These are phyloP conservation scores for Neurospora hispaniola DNA, from an alignment of 495 filamentous ascomycete genomes.

Conservation along the genomic window DNA sequence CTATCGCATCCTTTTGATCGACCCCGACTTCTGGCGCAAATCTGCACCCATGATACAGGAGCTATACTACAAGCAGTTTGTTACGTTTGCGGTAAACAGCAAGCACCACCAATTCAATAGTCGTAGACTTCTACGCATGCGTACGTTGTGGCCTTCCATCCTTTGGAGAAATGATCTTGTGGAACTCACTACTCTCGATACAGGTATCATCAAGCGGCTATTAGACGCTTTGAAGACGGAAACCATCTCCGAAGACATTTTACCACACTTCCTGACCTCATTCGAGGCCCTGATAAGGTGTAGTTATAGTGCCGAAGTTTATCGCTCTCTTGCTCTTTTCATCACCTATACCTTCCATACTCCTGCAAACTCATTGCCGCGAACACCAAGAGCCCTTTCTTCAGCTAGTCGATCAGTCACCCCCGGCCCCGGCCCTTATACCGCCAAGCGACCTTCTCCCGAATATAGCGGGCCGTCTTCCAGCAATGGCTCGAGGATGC, in stretches of 20 bases:
- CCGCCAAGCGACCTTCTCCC: constrained; percentile 24
- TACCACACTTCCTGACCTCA: constrained; percentile 64
- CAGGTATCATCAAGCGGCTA: constrained; percentile 82
- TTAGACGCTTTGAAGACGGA: constrained; percentile 83
- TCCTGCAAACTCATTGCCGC: constrained; percentile 35
- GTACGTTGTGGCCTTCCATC: constrained; percentile 43
- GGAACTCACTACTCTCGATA: constrained; percentile 10
- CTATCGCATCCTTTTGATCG: constrained; percentile 81
- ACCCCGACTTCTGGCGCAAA: constrained; percentile 84
- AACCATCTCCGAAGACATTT: constrained; percentile 54
- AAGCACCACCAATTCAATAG: constrained; percentile 88
- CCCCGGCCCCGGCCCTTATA: constrained; percentile 17
- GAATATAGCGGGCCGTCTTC: constrained; percentile 10
- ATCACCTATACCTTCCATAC: constrained; percentile 88
- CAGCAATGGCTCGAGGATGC: constrained; percentile 14
- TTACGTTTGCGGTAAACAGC: constrained; percentile 70
- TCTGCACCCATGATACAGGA: constrained; percentile 63
- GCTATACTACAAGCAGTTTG: constrained; percentile 86
- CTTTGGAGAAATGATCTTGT: background rate
- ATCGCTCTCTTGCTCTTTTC: constrained; percentile 81
- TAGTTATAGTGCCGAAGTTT: constrained; percentile 68
- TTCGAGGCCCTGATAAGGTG: constrained; percentile 68
- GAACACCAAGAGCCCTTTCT: constrained; percentile 38
- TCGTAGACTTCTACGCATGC: constrained; percentile 75
- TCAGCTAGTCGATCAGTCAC: constrained; percentile 28